phyloP scores from a whole-genome alignment of 1,139 yeast genomes.

The Debaryomyces robertsiae region DNA sequence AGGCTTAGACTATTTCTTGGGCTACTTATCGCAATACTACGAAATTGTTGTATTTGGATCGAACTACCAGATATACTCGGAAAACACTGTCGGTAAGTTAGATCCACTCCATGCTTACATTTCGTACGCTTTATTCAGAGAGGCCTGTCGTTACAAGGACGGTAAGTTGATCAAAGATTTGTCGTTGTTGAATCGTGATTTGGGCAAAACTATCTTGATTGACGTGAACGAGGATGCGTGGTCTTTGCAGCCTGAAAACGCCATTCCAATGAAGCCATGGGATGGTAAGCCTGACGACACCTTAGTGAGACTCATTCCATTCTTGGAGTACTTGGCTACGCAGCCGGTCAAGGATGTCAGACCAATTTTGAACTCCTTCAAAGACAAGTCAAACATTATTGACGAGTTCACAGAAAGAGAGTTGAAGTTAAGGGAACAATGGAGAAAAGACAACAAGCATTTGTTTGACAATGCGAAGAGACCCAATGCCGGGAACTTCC shows the following conservation, averaged over 20 bases:
- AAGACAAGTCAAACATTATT: slow-evolving; percentile 59
- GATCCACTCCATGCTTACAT: slow-evolving; percentile 93
- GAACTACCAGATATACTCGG: slow-evolving; percentile 84
- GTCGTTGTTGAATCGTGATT: slow-evolving; percentile 85
- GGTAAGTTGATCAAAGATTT: slow-evolving; percentile 88
- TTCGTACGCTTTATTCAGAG: slow-evolving; percentile 85
- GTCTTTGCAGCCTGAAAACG: slow-evolving; percentile 88
- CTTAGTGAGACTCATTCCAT: slow-evolving; percentile 80
- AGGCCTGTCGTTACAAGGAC: slow-evolving; percentile 87
- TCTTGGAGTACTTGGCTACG: slow-evolving; percentile 92
- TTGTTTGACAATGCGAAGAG: slow-evolving; percentile 35
- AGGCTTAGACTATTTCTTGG: slow-evolving; percentile 94
- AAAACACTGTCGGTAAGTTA: slow-evolving; percentile 78
- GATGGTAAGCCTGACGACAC: slow-evolving; percentile 80
- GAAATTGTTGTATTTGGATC: slow-evolving; percentile 91
- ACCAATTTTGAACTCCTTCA: slow-evolving; percentile 76
- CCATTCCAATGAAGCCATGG: slow-evolving; percentile 84
- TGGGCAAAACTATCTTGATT: slow-evolving; percentile 74
- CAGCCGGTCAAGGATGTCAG: slow-evolving; percentile 90
- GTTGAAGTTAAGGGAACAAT: slow-evolving; percentile 61
- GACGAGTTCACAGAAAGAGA: slow-evolving; percentile 84
- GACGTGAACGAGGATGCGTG: slow-evolving; percentile 78
- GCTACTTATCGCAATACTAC: slow-evolving; percentile 91
- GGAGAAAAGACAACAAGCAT: slow-evolving; percentile 67
- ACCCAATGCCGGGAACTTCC: slow-evolving; percentile 54